These are phyloP conservation scores for Exserohilum rostratum DNA, from an alignment of 2,329 filamentous ascomycete species.

Conservation along the genomic window DNA sequence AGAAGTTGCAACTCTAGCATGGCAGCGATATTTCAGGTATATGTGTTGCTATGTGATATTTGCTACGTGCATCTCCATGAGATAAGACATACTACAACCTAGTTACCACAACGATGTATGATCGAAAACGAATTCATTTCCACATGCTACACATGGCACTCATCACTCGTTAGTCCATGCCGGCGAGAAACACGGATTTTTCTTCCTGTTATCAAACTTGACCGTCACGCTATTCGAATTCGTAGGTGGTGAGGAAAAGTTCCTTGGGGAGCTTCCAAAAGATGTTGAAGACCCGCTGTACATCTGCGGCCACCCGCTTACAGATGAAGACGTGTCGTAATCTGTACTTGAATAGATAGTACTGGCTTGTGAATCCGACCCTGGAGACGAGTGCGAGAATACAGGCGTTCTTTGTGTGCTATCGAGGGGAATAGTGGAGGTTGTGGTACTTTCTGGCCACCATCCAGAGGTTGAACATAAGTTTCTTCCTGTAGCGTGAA, in stretches of 20 bases:
- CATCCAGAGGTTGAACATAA: conserved; percentile 30
- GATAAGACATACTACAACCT: no score
- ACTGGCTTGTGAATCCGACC: background rate
- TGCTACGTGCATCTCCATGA: no score
- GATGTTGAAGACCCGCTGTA: conserved; percentile 5
- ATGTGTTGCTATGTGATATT: no score
- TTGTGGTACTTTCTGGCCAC: conserved; percentile 19
- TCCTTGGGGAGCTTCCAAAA: conserved; percentile 8
- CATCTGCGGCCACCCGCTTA: conserved; percentile 23
- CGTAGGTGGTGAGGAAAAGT: background rate
- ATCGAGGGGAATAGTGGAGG: conserved; percentile 7
- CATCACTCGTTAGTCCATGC: conserved; percentile 1
- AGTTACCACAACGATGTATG: no score
- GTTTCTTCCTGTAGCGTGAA: conserved; percentile 28
- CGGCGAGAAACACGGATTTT: conserved; percentile 11
- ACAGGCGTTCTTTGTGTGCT: conserved; percentile 15
- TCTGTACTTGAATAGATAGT: background rate
- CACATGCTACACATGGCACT: background rate
- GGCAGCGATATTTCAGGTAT: no score
- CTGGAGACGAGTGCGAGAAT: conserved; percentile 1
- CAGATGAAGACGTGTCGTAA: conserved; percentile 13
- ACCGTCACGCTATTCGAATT: background rate
- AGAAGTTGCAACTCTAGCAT: no score
- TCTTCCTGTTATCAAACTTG: conserved; percentile 6
- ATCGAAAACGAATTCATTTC: no score